These are phyloP conservation scores for Clavariopsis aquatica DNA, from an alignment of 495 filamentous ascomycete species.

Conservation along the genomic window DNA sequence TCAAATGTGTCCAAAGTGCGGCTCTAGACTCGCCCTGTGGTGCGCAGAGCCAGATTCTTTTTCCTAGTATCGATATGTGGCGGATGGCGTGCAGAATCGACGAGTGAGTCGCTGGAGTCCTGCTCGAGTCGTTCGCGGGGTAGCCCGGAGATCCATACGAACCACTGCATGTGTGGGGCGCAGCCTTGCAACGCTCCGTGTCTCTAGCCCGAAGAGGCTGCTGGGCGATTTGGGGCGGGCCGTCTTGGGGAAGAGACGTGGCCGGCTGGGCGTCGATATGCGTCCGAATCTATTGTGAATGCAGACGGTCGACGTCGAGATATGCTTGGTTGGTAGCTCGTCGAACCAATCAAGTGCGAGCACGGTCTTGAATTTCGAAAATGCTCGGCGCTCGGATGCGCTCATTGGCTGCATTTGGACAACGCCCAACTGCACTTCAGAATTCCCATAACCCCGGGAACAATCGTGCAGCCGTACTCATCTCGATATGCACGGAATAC, in stretches of 20 bases:
- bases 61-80: background rate
- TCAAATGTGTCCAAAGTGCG: background rate
- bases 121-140: background rate
- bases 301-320: background rate
- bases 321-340: background rate
- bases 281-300: background rate
- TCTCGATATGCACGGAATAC: slow-evolving; percentile 2
- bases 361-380: background rate
- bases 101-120: background rate
- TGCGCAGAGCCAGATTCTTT: background rate
- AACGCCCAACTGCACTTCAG: background rate
- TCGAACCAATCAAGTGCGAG: background rate
- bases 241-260: background rate
- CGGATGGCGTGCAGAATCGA: background rate
- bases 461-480: background rate
- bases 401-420: background rate
- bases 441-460: slow-evolving; percentile 2
- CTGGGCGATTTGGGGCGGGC: background rate
- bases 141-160: background rate
- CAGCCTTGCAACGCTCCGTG: slow-evolving; percentile 4
- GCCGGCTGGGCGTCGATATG: background rate
- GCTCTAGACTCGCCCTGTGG: background rate
- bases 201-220: background rate
- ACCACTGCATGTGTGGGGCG: slow-evolving; percentile 10
- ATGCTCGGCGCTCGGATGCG: background rate